phyloP scores from a whole-genome alignment of 2,329 filamentous ascomycete species.

The Cadophora luteo-olivacea region DNA sequence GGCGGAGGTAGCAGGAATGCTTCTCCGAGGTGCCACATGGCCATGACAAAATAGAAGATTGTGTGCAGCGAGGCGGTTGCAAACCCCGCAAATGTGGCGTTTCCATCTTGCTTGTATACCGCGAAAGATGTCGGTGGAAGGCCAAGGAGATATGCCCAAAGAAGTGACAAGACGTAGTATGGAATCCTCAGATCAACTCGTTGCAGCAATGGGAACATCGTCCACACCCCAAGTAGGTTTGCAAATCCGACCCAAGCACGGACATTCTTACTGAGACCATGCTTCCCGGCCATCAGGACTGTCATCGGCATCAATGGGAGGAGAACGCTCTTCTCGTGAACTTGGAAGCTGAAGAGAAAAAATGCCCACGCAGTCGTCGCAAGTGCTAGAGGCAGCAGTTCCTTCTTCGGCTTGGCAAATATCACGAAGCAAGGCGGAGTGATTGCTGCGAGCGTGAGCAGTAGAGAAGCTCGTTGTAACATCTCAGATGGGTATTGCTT shows the following conservation, averaged over 20 bases:
- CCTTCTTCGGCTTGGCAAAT: slow-evolving; percentile 78
- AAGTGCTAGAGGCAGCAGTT: slow-evolving; percentile 79
- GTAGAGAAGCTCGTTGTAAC: slow-evolving; percentile 78
- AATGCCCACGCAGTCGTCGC: slow-evolving; percentile 93
- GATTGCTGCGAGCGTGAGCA: slow-evolving; percentile 78
- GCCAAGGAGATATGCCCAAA: slow-evolving; percentile 92
- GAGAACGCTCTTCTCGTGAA: slow-evolving; percentile 96
- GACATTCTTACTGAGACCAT: slow-evolving; percentile 76
- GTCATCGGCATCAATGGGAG: slow-evolving; percentile 95
- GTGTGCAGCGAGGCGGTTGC: slow-evolving; percentile 75
- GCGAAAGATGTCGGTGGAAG: slow-evolving; percentile 79
- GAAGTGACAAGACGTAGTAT: slow-evolving; percentile 80
- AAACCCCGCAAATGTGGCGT: slow-evolving; percentile 54
- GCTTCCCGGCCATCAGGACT: slow-evolving; percentile 77
- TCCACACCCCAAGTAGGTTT: slow-evolving; percentile 89
- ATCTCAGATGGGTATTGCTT: slow-evolving; percentile 72
- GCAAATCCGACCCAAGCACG: slow-evolving; percentile 96
- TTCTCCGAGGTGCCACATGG: slow-evolving; percentile 81
- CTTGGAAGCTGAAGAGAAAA: slow-evolving; percentile 97
- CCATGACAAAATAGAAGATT: slow-evolving; percentile 78
- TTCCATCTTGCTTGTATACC: slow-evolving; percentile 66
- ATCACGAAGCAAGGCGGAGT: slow-evolving; percentile 80
- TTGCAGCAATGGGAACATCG: slow-evolving; percentile 88
- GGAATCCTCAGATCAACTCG: slow-evolving; percentile 85
- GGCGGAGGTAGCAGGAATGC: slow-evolving; percentile 70